phyloP scores from a whole-genome alignment of 768 basidiomycete genomes.

The Clavulina sp. region DNA sequence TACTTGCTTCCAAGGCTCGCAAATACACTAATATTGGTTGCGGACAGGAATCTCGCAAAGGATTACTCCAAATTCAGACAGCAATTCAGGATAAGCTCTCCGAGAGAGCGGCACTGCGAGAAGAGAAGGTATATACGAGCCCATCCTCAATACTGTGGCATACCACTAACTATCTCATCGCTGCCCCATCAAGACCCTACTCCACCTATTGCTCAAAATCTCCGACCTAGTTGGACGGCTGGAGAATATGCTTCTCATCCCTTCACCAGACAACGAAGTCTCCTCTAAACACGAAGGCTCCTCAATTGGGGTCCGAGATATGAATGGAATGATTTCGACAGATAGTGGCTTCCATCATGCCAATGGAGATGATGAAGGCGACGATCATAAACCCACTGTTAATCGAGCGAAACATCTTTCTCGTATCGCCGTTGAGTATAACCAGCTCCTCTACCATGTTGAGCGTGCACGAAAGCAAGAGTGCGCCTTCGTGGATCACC shows the following conservation, averaged over 20 bases:
- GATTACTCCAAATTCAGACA: constrained; percentile 48
- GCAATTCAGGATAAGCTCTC: constrained; percentile 64
- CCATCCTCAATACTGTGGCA: constrained; percentile 1
- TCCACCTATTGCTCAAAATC: constrained; percentile 78
- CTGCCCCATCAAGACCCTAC: constrained; percentile 40
- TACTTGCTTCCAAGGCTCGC: constrained; percentile 2
- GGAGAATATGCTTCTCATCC: constrained; percentile 65
- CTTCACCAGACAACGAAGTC: constrained; percentile 27
- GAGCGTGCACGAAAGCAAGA: constrained; percentile 62
- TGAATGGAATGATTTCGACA: constrained; percentile 1
- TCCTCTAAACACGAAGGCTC: constrained; percentile 19
- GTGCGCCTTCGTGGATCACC: constrained; percentile 63
- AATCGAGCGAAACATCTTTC: constrained; percentile 64
- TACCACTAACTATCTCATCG: constrained; percentile 1
- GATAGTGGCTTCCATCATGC: neutral
- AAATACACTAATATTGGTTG: constrained; percentile 8
- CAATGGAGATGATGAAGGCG: constrained; percentile 8
- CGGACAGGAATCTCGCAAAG: constrained; percentile 12
- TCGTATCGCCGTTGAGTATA: constrained; percentile 80
- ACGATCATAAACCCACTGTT: constrained; percentile 23
- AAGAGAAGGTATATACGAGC: constrained; percentile 63
- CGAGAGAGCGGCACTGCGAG: constrained; percentile 56
- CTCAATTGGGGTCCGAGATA: constrained; percentile 3
- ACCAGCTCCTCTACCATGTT: constrained; percentile 77
- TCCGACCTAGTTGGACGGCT: constrained; percentile 82